Base-by-base conservation (phyloP, 2,329 filamentous ascomycete species). In the Aspergillus tubingensis region DNA sequence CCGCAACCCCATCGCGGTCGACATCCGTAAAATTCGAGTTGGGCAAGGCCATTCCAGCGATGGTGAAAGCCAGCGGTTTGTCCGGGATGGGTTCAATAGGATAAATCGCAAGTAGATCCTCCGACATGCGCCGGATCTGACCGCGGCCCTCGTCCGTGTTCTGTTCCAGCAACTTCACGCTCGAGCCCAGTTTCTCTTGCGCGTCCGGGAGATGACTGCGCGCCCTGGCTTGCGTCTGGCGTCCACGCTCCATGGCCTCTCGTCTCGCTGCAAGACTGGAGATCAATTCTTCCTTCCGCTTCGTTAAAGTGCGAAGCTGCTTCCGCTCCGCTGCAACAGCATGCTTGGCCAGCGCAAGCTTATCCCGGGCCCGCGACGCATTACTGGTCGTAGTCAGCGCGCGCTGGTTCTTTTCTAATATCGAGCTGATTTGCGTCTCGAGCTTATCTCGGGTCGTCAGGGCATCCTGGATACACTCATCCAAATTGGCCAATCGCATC, bases 401-500 rank as follows among this genome's bases (percentile, higher is more conserved):
- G 17, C 56, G 49, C 39, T 74, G 73, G 23, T 81, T 76, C 47
- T 75, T 70, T 25, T 74, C 69, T 6, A 82, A 66, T 41, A 81
- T 75, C 3, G 68, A 65, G 52, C 91, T 91, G 65, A 97, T 96
- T 65, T 96, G 91, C n/a, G 83, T 78, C 51, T 91, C 87, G 8
- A 98, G 82, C 56, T 84, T 83, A 61, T 90, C 86, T 13, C 90
- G 87, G 0, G 91, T 96, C 1, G 88, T 85, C 8, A 96, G 79
- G 1, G 92, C 92, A 75, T 98, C 94, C 72, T 96, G 92, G 23
- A 97, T 91, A 57, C 92, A 96, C 72, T 90, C 91, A 64, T 96
- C 92, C 15, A 98, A 82, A 60, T 93, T 96, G 5, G 91, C 89
- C 10, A 98, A 82, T 62, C 91, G 89, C 88, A 97, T 94, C 19